Conservation (phyloP, 805 yeast species). For the Candida germanica region DNA sequence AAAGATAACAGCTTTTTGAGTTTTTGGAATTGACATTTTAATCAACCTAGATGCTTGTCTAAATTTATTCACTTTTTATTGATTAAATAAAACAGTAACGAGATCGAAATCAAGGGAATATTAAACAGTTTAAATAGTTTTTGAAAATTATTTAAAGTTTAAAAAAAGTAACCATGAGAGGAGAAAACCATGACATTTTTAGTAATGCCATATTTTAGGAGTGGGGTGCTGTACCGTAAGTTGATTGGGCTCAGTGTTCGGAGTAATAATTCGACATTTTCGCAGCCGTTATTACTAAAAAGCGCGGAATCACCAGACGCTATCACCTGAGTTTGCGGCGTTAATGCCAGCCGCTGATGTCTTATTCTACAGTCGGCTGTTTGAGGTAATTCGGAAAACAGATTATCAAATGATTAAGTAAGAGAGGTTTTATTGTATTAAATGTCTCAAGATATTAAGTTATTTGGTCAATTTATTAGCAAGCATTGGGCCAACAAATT, state of each 20-base stretch:
- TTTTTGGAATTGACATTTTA: constrained; percentile 30
- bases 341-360: too few species aligned
- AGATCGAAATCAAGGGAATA: constrained; percentile 5
- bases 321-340: neutral
- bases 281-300: neutral
- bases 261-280: neutral
- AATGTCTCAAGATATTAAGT: too few species aligned
- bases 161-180: neutral
- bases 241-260: neutral
- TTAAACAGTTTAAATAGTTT: constrained; percentile 1
- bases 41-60: constrained; percentile 4
- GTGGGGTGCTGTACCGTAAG: neutral
- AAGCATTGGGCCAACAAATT: too few species aligned
- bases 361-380: too few species aligned
- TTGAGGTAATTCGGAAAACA: too few species aligned
- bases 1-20: constrained; percentile 43
- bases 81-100: constrained; percentile 3
- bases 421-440: too few species aligned
- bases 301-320: neutral
- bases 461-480: too few species aligned
- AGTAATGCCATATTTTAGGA: neutral
- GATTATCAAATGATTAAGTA: too few species aligned
- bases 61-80: constrained; percentile 4
- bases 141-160: too few species aligned
- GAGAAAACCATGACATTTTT: neutral